Base-by-base conservation (phyloP, 2,329 filamentous ascomycete genomes). In the Teratosphaeria gauchensis region DNA sequence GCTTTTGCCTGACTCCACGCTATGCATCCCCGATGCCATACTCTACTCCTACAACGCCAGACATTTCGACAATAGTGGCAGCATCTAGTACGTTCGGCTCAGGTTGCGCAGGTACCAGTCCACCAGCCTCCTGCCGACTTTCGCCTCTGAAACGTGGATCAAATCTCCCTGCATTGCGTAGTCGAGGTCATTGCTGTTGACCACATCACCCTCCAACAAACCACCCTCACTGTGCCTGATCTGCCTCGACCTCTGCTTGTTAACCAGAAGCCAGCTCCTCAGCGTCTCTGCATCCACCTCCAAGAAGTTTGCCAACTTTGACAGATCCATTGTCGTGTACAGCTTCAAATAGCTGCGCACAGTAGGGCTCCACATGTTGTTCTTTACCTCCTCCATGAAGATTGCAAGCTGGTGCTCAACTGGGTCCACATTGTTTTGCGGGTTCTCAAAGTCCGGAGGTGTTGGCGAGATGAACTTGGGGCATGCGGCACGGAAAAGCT, bases 321-420 rank as follows among this genome's bases (percentile, higher is more conserved):
- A 94, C 63, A 99, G 82, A 71, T 99, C 94, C 92, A 99, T 97
- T 67, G 94, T 99, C 53, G 94, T 97, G 85, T 99, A 99, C 58
- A 99, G 88, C 74, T 95, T 94, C 67, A 99, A 85, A 81, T 99
- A 99, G 63, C 92, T 96, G 82, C 95, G 96, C 75, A 99, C 89
- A 53, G 92, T 96, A 52, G 94, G 94, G 75, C 90, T 92, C 86
- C 86, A 95, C 84, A 99, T 94, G 78, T 95, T 97, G 78, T 90
- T 96, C 85, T 95, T 96, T 76, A 99, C 92, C 81, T 99, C 94
- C 68, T 96, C 92, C 92, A 99, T 97, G 82, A 99, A 99, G 78
- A 99, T 88, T 70, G 89, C 82, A 65, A 96, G 85, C 78, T 99
- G 92, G 82, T 99, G 94, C 80, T 99, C 92, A 66, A 96, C 85